These are phyloP conservation scores for Fusarium lateritium DNA, from an alignment of 2,329 filamentous ascomycete species.

Conservation along the genomic window DNA sequence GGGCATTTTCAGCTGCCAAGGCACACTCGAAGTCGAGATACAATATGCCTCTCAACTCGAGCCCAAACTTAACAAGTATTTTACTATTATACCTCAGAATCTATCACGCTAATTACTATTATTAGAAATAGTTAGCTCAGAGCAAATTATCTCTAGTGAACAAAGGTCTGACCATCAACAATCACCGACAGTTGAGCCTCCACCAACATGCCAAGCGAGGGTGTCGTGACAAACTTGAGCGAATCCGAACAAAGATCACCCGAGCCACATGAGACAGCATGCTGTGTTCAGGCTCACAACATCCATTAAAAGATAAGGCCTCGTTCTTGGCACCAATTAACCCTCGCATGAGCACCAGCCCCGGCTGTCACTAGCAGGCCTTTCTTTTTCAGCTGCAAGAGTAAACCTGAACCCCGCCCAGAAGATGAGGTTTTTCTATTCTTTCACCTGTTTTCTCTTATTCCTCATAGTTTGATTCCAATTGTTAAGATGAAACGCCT, in stretches of 20 bases:
- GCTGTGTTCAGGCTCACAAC: neutral
- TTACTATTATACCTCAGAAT: too few relatives aligned
- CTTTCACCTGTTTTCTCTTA: neutral
- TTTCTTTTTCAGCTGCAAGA: slow-evolving; percentile 21
- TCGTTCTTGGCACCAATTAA: slow-evolving; percentile 31
- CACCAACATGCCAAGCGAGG: slow-evolving; percentile 9
- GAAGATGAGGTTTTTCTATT: neutral
- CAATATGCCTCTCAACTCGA: neutral
- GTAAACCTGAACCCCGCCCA: slow-evolving; percentile 23
- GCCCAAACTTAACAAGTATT: too few relatives aligned
- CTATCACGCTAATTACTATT: too few relatives aligned
- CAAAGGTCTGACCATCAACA: neutral
- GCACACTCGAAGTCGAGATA: neutral
- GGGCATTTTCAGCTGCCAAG: slow-evolving; percentile 13
- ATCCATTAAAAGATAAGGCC: slow-evolving; percentile 16
- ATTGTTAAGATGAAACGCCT: slow-evolving; percentile 6
- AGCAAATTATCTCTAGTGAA: too few relatives aligned
- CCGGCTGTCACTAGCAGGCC: neutral
- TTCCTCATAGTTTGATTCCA: neutral
- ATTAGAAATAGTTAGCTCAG: neutral
- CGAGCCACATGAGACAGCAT: slow-evolving; percentile 1
- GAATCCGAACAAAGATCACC: neutral
- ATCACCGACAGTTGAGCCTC: neutral
- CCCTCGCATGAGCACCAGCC: neutral
- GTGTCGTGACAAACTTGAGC: neutral